A percentile compares a stretch with the other conserved stretches of the same genome.
These are phyloP conservation scores for Neocucurbitaria cava DNA, from an alignment of 2,329 filamentous ascomycete species.

Conservation along the genomic window DNA sequence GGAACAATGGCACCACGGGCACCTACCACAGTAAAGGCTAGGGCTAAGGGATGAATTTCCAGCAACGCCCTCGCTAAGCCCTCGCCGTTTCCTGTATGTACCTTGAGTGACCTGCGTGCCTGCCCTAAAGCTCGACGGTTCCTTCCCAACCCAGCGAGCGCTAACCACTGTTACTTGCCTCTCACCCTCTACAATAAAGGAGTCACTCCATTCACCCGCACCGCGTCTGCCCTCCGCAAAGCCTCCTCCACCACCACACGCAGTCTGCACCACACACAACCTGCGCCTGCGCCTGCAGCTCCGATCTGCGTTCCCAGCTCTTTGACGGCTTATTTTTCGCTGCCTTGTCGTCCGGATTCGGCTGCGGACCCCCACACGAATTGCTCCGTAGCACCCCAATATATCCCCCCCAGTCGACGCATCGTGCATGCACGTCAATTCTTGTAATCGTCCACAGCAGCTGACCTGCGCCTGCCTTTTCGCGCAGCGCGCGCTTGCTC, in stretches of 20 bases:
- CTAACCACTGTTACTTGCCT: not conserved
- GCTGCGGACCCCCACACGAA: conserved; percentile 25
- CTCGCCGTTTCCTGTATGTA: conserved; percentile 22
- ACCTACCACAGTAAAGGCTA: too few relatives aligned
- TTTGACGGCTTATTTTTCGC: conserved; percentile 8
- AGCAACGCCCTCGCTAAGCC: conserved; percentile 18
- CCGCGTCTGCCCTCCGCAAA: not conserved
- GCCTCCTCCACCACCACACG: not conserved
- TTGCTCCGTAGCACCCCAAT: conserved; percentile 32
- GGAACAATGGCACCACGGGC: too few relatives aligned
- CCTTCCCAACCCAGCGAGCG: conserved; percentile 9
- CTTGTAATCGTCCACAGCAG: conserved; percentile 23
- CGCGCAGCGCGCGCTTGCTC: conserved; percentile 43
- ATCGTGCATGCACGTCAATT: conserved; percentile 24
- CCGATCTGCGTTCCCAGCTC: conserved; percentile 13
- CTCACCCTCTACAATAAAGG: too few relatives aligned
- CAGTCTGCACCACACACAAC: not conserved
- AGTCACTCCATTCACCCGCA: not conserved
- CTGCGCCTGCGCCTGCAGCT: conserved; percentile 4
- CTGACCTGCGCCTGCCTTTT: conserved; percentile 33
- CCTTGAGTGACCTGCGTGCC: conserved; percentile 13
- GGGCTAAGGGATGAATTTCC: conserved; percentile 7
- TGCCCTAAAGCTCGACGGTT: conserved; percentile 16
- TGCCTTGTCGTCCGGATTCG: conserved; percentile 25
- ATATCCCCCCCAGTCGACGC: conserved; percentile 18